These are phyloP conservation scores for Saprolegnia diclina DNA, from an alignment of 352 stramenopile species.

Conservation along the genomic window DNA sequence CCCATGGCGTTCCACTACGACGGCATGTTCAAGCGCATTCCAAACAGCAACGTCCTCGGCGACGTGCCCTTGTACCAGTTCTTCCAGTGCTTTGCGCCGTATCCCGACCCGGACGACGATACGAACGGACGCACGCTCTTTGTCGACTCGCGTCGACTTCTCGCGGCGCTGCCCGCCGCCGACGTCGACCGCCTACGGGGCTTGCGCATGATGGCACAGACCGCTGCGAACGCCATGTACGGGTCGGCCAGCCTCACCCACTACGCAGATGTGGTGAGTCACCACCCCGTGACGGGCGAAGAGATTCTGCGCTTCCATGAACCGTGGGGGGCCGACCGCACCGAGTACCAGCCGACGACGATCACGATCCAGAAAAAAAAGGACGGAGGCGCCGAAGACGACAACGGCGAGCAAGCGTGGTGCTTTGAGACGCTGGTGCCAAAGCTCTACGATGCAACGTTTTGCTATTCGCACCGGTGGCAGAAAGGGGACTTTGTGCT, in stretches of 20 bases:
- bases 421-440: not conserved
- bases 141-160: not conserved
- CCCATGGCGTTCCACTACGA: conserved; percentile 25
- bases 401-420: not conserved
- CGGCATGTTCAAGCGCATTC: conserved; percentile 26
- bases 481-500: not conserved
- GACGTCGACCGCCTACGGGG: not conserved
- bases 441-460: not conserved
- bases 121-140: not conserved
- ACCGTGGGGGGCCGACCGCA: not conserved
- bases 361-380: not conserved
- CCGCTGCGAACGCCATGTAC: not conserved
- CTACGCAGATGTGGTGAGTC: not conserved
- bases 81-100: conserved; percentile 25
- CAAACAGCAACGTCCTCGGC: conserved; percentile 12
- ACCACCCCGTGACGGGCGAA: not conserved
- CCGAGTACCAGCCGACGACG: not conserved
- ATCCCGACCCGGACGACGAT: not conserved
- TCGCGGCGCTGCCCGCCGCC: not conserved
- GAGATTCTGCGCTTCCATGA: not conserved
- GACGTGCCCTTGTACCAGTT: conserved; percentile 25
- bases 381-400: not conserved
- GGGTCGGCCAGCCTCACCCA: not conserved
- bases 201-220: not conserved
- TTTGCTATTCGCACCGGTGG: not conserved